Evolutionary conservation across 2,329 filamentous ascomycete species (phyloP).

Genomic region (Aspergillus texensis): DNA sequence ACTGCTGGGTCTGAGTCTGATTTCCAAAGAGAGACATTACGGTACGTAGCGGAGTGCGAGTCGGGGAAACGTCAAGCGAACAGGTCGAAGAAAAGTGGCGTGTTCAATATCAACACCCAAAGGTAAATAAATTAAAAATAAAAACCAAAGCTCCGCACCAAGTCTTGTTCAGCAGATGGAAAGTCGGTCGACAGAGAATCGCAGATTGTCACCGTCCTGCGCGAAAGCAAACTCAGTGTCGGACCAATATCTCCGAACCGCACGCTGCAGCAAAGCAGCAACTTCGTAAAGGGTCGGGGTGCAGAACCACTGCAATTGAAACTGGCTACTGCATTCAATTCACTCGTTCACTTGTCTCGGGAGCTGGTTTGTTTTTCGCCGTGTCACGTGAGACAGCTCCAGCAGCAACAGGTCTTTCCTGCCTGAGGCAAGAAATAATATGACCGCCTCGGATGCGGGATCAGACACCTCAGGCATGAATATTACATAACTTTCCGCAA

Average conservation of each 20-base stretch:
- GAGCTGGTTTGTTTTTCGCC: conserved; percentile 20
- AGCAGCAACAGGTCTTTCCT: background rate
- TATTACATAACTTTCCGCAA: conserved; percentile 20
- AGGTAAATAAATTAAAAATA: background rate
- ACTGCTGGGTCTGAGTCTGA: conserved; percentile 25
- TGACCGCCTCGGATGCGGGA: background rate
- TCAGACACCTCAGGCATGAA: conserved; percentile 11
- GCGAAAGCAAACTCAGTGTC: background rate
- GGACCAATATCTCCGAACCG: conserved; percentile 1
- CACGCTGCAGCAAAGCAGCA: background rate
- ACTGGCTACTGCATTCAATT: background rate
- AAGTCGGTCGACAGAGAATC: conserved; percentile 1
- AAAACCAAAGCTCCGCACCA: conserved; percentile 1
- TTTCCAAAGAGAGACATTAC: conserved; percentile 45
- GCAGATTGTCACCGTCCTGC: background rate
- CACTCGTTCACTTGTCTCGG: background rate
- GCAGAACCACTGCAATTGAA: conserved; percentile 3
- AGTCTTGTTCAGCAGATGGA: background rate
- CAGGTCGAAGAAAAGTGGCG: background rate
- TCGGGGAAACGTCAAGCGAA: background rate
- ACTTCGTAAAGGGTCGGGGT: background rate
- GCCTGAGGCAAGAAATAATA: background rate
- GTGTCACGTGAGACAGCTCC: conserved; percentile 17
- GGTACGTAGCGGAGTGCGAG: conserved; percentile 4
- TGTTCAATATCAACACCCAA: background rate